Base-by-base conservation (phyloP, 768 basidiomycete species). In the Macrolepiota albuminosa region DNA sequence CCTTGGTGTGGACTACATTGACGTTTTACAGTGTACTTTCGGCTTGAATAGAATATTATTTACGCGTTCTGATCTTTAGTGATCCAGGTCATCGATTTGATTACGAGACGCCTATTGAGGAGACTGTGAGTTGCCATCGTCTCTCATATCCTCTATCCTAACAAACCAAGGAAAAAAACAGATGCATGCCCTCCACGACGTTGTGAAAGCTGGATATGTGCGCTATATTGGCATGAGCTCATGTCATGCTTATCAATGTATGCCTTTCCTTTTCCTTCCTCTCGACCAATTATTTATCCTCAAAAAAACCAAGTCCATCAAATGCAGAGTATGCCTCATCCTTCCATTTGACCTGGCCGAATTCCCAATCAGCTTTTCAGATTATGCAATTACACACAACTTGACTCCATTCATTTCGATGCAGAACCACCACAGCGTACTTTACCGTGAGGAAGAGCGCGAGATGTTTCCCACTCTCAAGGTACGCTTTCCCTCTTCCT, bases 1-100 rank as follows among this genome's bases (percentile, higher is more conserved):
- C n/a, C 77, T 93, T 2, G 86, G 90, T 51, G 69, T 89, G 33
- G 90, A 92, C 54, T 90, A 91, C 62, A 78, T 93, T 65, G 91
- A 92, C 66, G 72, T 91, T 2, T 72, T 91, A 11, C 89, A 91
- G 74, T 88, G 87, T 78, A 65, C 14, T 42, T n/a, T 1, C 7
- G 3, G 2, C 61, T 76, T 36, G 1, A 24, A 7, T 29, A 46
- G 21, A 24, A 46, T 24, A 46, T 46, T 4, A 46, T 11, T 10
- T 21, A 9, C 45, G 2, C 3, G 6, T 26, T 8, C 2, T 10
- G 2, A 49, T 13, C 6, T 29, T 16, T 8, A 4, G 21, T 37
- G 10, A 0, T 56, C 9, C 51, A 81, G 80, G 81, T 64, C 81
- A 84, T 67, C 75, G 84, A 4, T 85, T 85, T 59, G 85, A 85